Base-by-base conservation (phyloP, 345 rosid genomes). In the Limnanthes douglasii region DNA sequence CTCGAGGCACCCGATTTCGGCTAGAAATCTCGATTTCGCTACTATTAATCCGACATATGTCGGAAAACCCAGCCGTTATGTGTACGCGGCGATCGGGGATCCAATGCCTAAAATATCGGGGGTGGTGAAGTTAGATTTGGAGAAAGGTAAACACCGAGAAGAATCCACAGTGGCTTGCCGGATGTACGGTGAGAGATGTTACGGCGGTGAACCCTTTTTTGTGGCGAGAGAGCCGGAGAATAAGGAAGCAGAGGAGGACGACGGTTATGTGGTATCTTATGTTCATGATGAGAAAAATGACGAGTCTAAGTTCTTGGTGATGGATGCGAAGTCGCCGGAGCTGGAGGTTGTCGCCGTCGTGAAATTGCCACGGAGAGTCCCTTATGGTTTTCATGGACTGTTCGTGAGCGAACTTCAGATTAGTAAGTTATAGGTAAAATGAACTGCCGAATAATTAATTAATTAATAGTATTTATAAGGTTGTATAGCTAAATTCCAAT, bases 171-270 rank as follows among this genome's bases (percentile, higher is more conserved):
- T 51, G 58, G 54, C 64, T 30, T 28, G 49, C 18, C 40, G 53
- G 11, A 58, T 58, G 58, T 58, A 24, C 11, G 58, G 58, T 21
- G 11, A 33, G 1, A 45, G 64, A 11, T 51, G 64, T 28, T 58
- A 51, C 47, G 64, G 64, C 0, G 64, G 64, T 1, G 64, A 58
- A 3, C 63, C 63, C 30, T 58, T 58, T 36, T 58, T 58, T 36
- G 49, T 58, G 4, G 49, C 53, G 1, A 58, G 10, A 31, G 53
- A 58, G 33, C 44, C 41, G 35, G 22, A 12, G 5, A 8, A 58
- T 30, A 24, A 39, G 9, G 44, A 45, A 43, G 48, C 53, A 13
- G 63, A 58, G 22, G 63, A 58, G 26, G 63, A 58, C 31, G 63
- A 58, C 2, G 63, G 63, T 28, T 58, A 58, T 14, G 24, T 58